A percentile compares a stretch with the other conserved stretches of the same genome.
phyloP scores from a whole-genome alignment of 164 flowering plant species.

The Taxillus chinensis region DNA sequence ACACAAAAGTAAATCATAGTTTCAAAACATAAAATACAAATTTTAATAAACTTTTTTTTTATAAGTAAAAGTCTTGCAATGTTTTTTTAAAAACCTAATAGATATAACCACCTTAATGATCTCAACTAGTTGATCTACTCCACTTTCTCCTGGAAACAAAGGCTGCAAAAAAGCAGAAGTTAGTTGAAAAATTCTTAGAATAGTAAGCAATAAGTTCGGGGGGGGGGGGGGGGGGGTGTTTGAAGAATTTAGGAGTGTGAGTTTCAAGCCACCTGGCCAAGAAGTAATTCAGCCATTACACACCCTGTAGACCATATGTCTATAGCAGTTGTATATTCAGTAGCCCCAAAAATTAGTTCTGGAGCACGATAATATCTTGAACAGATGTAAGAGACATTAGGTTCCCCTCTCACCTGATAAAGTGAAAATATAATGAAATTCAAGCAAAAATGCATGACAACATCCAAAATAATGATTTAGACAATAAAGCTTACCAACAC shows the following conservation, averaged over 20 bases:
- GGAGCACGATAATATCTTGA: slow-evolving; percentile 98
- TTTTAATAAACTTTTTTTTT: too few species aligned
- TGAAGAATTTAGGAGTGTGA: not conserved
- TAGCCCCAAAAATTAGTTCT: slow-evolving; percentile 95
- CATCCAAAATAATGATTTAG: not conserved
- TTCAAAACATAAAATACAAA: too few species aligned
- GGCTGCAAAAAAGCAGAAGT: slow-evolving; percentile 42
- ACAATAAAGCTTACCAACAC: slow-evolving; percentile 54
- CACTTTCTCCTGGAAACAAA: slow-evolving; percentile 94
- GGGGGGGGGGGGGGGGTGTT: not conserved
- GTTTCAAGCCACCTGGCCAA: slow-evolving; percentile 62
- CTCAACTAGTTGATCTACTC: slow-evolving; percentile 93
- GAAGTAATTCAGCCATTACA: slow-evolving; percentile 95
- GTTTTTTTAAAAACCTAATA: not conserved
- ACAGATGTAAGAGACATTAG: slow-evolving; percentile 93
- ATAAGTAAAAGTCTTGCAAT: too few species aligned
- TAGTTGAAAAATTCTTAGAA: slow-evolving; percentile 5
- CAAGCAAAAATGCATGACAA: slow-evolving; percentile 3
- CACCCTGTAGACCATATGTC: slow-evolving; percentile 98
- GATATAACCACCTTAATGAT: slow-evolving; percentile 63
- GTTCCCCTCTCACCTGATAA: slow-evolving; percentile 89
- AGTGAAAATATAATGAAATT: slow-evolving; percentile 7
- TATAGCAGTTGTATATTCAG: slow-evolving; percentile 90
- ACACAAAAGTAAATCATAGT: too few species aligned
- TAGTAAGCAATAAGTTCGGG: slow-evolving; percentile 1